These are phyloP conservation scores for Aspergillus funiculosus DNA, from an alignment of 495 filamentous ascomycete genomes.

Conservation along the genomic window DNA sequence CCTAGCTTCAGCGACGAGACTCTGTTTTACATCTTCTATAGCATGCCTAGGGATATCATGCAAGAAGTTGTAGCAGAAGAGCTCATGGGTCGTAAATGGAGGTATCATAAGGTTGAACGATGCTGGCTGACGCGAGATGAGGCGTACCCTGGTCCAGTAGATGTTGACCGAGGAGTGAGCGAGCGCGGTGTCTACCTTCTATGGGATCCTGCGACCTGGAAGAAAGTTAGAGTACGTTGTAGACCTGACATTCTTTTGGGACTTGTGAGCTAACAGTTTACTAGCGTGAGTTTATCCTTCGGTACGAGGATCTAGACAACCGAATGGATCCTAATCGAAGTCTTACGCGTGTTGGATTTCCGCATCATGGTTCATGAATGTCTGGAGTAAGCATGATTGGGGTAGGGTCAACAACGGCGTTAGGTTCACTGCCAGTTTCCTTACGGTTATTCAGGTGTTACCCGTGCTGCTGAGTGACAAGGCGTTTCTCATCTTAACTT, in stretches of 20 bases:
- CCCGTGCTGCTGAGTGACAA: slow-evolving; percentile 24
- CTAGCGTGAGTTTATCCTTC: slow-evolving; percentile 70
- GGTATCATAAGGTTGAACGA: slow-evolving; percentile 83
- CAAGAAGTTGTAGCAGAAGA: slow-evolving; percentile 81
- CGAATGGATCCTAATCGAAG: slow-evolving; percentile 39
- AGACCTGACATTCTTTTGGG: neutral
- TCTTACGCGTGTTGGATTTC: slow-evolving; percentile 31
- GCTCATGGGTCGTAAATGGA: slow-evolving; percentile 79
- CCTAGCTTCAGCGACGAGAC: slow-evolving; percentile 84
- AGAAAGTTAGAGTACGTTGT: slow-evolving; percentile 67
- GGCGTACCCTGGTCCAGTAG: slow-evolving; percentile 56
- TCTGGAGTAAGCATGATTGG: slow-evolving; percentile 13
- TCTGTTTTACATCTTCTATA: slow-evolving; percentile 92
- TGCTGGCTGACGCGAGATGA: slow-evolving; percentile 91
- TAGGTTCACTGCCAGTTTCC: slow-evolving; percentile 31
- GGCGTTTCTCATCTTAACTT: slow-evolving; percentile 29
- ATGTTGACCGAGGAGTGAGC: slow-evolving; percentile 55
- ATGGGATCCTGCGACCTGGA: slow-evolving; percentile 81
- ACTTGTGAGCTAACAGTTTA: neutral
- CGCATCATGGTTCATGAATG: slow-evolving; percentile 41
- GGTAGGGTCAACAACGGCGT: slow-evolving; percentile 33
- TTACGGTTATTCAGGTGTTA: slow-evolving; percentile 25
- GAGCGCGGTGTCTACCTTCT: slow-evolving; percentile 87
- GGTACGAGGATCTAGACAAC: slow-evolving; percentile 72
- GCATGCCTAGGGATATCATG: slow-evolving; percentile 73